Base-by-base conservation (phyloP, 176 grass and related monocot genomes). In the Typha latifolia region DNA sequence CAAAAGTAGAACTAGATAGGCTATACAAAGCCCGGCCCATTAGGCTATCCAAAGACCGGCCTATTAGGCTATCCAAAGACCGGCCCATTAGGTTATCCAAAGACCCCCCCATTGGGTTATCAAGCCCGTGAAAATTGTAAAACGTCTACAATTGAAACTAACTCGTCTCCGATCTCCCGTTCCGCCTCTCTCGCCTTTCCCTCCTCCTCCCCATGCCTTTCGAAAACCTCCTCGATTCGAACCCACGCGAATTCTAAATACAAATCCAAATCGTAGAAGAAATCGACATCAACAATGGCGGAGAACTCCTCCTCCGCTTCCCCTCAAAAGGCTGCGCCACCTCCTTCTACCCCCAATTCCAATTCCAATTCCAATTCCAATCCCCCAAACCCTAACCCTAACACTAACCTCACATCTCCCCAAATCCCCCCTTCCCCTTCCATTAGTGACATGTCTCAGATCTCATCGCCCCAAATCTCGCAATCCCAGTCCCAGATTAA, bases 341-440 rank as follows among this genome's bases (percentile, higher is more conserved):
- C 52, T 73, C 61, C 86, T 79, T 49, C 88, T 83, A 73, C 73
- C 83, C 13, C 26, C 71, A 2, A 73, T 66, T 29, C 76, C 81
- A 22, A 77, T 72, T 79, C 24, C 24, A 26, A 26, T 29, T 29
- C 27, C 27, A 29, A 29, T 29, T 29, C 27, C 27, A 29, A 29
- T 29, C 77, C 83, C 66, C 84, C 85, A 64, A 84, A 72, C 80
- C 66, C 82, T 66, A 86, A 84, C 78, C 76, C 85, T 80, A 87
- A 66, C 72, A 62, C 80, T 59, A 59, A 14, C 59, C 72, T 85
- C 49, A 68, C 82, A 29, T 77, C 89, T 24, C 76, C 75, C 4
- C 81, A 84, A 81, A 85, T 84, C 11, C 76, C 89, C 12, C 89
- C 82, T 51, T 88, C 89, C 49, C 89, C 85, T 66, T 73, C 77